Base-by-base conservation (phyloP, 163 green algal genomes). In the Scenedesmus sp. region DNA sequence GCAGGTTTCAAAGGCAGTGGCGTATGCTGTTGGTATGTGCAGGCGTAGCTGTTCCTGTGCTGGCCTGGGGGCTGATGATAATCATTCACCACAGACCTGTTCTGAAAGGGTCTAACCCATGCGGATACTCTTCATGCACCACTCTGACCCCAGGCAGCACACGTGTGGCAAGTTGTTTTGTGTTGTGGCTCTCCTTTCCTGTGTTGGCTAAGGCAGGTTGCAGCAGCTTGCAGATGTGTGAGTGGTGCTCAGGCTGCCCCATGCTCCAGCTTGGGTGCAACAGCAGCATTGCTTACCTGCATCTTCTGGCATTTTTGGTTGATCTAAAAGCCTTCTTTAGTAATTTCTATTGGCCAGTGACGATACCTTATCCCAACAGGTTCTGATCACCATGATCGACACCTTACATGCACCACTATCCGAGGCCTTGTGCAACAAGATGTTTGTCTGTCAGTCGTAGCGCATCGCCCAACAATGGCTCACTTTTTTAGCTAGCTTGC, bases 341-440 rank as follows among this genome's bases (percentile, higher is more conserved):
- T 68, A 30, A 68, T 24, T 13, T 68, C 7, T 16, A 68, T 7
- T 37, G 56, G 56, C 80, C 59, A 20, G 35, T 43, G 81, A 89
- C 44, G 88, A 92, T 20, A 92, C 37, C 80, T 43, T 61, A 85
- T 89, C 70, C 88, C 83, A 89, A 92, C 83, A 92, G 88, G 83
- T 92, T 85, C 88, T 59, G 81, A 89, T 79, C 76, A 86, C n/a
- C 42, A 82, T 93, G 90, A 90, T 83, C 37, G 90, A 93, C 90
- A 93, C 51, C 68, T 84, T 88, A 93, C 90, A 93, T 93, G 90
- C 90, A 93, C 90, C 90, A 93, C 90, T 93, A 93, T 93, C 90
- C 43, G 90, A 93, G 76, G 85, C 72, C 73, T 84, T 61, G 26
- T 70, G 1, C 9, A 7, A 16, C 7, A 7, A 12, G 10, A 24